phyloP scores from a whole-genome alignment of 73 alveolate genomes.

The Tetrahymena elliotti region DNA sequence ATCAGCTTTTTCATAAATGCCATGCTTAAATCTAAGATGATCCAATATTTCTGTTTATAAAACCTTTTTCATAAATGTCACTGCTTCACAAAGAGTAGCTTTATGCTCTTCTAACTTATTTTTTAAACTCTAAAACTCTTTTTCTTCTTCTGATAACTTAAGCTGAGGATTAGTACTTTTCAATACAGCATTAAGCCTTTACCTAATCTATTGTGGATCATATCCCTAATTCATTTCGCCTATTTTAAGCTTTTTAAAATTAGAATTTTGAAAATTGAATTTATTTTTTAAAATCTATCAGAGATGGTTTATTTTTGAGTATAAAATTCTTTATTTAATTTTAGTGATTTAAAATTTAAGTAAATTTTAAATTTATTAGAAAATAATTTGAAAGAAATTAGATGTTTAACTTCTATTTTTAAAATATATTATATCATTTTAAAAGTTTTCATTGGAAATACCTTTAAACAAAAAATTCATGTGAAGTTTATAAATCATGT shows the following conservation, averaged over 20 bases:
- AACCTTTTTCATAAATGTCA: background rate
- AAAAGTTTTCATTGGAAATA: too few relatives aligned
- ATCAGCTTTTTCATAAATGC: background rate
- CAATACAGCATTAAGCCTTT: background rate
- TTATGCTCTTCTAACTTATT: background rate
- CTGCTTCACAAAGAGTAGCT: background rate
- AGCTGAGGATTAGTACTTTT: background rate
- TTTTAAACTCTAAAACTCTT: background rate
- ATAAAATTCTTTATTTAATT: too few relatives aligned
- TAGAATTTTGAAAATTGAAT: background rate
- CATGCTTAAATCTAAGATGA: background rate
- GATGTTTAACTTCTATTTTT: too few relatives aligned
- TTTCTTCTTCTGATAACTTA: background rate
- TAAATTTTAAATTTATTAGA: too few relatives aligned
- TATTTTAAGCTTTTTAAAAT: background rate
- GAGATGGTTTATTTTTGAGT: too few relatives aligned
- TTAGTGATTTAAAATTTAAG: too few relatives aligned
- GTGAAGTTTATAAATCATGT: background rate
- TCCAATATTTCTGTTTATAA: background rate
- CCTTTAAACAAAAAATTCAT: too few relatives aligned
- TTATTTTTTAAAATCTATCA: too few relatives aligned
- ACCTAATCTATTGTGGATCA: background rate
- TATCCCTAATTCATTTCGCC: background rate
- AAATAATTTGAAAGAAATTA: background rate
- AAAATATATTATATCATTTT: too few relatives aligned